Conservation (phyloP, 2,329 filamentous ascomycete species). For the Apiospora koreana region DNA sequence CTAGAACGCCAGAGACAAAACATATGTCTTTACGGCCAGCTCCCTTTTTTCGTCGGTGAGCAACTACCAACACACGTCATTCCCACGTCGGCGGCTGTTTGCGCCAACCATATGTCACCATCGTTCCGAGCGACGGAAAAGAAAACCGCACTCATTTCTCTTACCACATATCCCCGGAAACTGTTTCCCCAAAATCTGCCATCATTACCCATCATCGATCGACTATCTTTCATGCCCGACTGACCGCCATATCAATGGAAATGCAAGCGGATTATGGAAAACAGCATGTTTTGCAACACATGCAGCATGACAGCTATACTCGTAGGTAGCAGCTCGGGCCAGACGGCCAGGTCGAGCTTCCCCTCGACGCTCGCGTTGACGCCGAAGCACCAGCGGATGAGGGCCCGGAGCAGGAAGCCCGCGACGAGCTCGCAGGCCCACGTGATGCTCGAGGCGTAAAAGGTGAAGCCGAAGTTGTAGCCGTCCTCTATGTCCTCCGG, state of each 20-base stretch:
- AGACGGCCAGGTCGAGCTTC: constrained; percentile 63
- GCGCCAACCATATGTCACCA: neutral
- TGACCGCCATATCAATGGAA: constrained; percentile 40
- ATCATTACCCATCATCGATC: neutral
- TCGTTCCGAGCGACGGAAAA: neutral
- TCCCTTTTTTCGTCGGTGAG: neutral
- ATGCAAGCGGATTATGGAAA: constrained; percentile 66
- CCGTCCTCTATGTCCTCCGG: constrained; percentile 36
- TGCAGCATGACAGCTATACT: constrained; percentile 67
- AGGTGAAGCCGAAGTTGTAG: constrained; percentile 65
- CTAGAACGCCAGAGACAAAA: neutral
- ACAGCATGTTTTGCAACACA: constrained; percentile 72
- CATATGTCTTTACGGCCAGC: neutral
- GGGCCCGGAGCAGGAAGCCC: constrained; percentile 57
- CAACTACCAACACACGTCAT: neutral
- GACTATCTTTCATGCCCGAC: neutral
- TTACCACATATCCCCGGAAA: neutral
- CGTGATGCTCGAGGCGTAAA: constrained; percentile 63
- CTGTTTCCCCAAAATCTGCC: neutral
- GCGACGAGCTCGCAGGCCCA: constrained; percentile 68
- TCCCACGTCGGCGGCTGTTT: constrained; percentile 1
- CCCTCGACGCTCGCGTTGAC: constrained; percentile 66
- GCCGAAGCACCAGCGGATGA: constrained; percentile 60
- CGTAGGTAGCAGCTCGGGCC: constrained; percentile 68
- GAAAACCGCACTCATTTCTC: neutral